phyloP scores from a whole-genome alignment of 1,284 basidiomycete species.

The Rhizoctonia solani region DNA sequence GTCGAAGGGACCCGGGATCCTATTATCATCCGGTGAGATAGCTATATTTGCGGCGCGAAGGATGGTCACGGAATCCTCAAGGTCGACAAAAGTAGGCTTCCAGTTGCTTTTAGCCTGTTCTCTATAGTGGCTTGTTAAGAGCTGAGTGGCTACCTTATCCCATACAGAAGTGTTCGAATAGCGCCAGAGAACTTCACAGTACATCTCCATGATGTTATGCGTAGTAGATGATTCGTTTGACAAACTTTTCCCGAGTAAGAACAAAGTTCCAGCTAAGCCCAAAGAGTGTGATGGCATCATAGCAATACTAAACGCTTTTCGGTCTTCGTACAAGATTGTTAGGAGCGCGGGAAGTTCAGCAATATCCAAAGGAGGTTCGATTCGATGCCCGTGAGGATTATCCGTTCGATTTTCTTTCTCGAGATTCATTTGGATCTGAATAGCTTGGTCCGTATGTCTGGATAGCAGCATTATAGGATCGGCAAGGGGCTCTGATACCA shows the following conservation, averaged over 20 bases:
- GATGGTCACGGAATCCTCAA: background rate
- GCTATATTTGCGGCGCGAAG: too few species aligned
- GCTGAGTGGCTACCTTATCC: background rate
- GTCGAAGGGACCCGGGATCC: too few species aligned
- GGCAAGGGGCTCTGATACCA: background rate
- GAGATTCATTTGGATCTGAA: too few species aligned
- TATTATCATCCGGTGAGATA: too few species aligned
- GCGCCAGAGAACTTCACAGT: background rate
- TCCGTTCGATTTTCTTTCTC: too few species aligned
- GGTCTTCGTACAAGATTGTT: background rate
- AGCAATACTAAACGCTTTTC: background rate
- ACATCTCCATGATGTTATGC: background rate
- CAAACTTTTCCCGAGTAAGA: background rate
- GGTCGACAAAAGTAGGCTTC: background rate
- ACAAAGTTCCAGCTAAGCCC: background rate
- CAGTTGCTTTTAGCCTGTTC: background rate
- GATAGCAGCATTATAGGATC: background rate
- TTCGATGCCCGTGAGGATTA: background rate
- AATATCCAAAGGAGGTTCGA: slow-evolving; percentile 42
- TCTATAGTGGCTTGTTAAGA: background rate
- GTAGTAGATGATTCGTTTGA: background rate
- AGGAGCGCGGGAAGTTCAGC: background rate
- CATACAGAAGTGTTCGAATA: background rate
- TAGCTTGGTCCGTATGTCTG: too few species aligned
- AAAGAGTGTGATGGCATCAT: background rate